Evolutionary conservation across 1,284 basidiomycete species (phyloP).

Genomic region (Trichosporon coremiiforme): DNA sequence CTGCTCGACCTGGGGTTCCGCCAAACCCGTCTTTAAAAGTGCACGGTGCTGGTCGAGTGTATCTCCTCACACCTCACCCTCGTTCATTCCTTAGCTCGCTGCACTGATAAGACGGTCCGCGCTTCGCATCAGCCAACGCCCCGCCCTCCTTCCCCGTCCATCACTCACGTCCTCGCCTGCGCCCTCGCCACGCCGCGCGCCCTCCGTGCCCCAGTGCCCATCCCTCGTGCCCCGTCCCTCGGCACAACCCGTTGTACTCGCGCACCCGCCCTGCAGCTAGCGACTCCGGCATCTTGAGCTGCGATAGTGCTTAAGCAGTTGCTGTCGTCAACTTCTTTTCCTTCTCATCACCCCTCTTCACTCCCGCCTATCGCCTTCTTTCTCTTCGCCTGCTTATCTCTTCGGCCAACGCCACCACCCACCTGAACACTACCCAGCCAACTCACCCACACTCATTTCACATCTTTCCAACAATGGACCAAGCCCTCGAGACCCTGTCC

Average conservation of each 20-base stretch:
- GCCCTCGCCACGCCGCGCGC: background rate
- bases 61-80: background rate
- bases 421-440: background rate
- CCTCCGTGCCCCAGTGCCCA: background rate
- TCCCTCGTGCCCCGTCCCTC: background rate
- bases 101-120: slow-evolving; percentile 1
- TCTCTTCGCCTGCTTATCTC: background rate
- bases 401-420: background rate
- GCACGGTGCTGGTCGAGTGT: background rate
- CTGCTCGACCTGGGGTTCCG: slow-evolving; percentile 2
- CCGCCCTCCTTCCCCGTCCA: background rate
- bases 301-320: background rate
- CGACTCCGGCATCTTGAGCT: background rate
- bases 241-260: background rate
- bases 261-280: no score
- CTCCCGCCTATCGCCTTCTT: background rate
- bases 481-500: slow-evolving; percentile 13
- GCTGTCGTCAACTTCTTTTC: background rate
- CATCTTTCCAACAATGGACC: background rate
- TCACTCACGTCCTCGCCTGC: background rate
- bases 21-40: background rate
- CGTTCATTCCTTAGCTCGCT: slow-evolving; percentile 1
- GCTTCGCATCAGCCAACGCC: no score
- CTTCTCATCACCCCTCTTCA: background rate
- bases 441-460: background rate